Conservation (phyloP, 352 stramenopile genomes). For the Pelagophyceae sp. region DNA sequence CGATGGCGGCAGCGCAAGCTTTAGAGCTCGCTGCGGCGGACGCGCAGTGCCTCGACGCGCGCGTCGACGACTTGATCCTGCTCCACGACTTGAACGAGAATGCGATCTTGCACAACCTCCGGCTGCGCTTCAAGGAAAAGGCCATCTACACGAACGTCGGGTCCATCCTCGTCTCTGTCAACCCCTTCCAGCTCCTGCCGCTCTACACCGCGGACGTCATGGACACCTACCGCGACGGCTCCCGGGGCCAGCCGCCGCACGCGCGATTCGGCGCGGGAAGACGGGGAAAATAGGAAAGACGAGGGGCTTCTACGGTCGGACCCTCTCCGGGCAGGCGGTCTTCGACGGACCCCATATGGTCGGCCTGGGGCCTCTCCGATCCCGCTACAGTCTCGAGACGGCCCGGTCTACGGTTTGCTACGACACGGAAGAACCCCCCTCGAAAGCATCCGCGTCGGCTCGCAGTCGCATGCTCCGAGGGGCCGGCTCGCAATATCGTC, state of each 20-base stretch:
- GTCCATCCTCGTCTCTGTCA: constrained; percentile 58
- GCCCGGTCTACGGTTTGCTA: too few relatives aligned
- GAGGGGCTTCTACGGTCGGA: too few relatives aligned
- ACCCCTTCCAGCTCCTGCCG: constrained; percentile 51
- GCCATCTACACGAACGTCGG: constrained; percentile 81
- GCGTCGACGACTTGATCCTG: constrained; percentile 39
- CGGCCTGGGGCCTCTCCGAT: too few relatives aligned
- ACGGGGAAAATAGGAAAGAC: too few relatives aligned
- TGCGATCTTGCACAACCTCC: constrained; percentile 39
- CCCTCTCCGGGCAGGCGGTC: too few relatives aligned
- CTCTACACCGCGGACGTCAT: constrained; percentile 33
- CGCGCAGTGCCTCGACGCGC: constrained; percentile 28
- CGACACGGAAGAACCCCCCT: too few relatives aligned
- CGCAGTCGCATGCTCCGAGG: too few relatives aligned
- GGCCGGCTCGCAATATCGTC: too few relatives aligned
- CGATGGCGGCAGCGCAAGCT: neutral
- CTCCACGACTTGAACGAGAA: constrained; percentile 50
- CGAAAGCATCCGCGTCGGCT: too few relatives aligned
- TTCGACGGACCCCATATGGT: too few relatives aligned
- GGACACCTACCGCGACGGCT: constrained; percentile 37
- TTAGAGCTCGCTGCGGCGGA: neutral
- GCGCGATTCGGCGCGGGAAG: too few relatives aligned
- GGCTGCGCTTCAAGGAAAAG: constrained; percentile 58
- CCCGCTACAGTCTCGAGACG: too few relatives aligned
- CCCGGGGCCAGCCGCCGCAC: constrained; percentile 55